Conservation (phyloP, 2,329 filamentous ascomycete species). For the Penicillium sp. region DNA sequence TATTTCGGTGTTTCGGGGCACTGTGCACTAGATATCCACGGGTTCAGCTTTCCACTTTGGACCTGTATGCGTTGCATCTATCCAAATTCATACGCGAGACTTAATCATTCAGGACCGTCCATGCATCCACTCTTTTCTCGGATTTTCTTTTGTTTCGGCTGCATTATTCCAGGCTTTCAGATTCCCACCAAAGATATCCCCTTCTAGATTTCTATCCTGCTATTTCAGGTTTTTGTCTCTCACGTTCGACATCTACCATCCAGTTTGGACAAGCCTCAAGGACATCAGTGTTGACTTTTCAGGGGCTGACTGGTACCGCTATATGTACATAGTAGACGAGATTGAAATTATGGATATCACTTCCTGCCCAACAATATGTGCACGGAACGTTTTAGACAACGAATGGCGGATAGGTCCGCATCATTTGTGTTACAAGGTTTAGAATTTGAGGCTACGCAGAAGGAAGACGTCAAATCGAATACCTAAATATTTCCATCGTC, state of each 20-base stretch:
- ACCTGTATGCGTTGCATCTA: not conserved
- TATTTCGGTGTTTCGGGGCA: constrained; percentile 2
- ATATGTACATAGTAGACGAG: not conserved
- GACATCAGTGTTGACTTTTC: not conserved
- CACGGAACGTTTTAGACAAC: not conserved
- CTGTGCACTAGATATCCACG: not conserved
- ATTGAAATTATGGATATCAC: not conserved
- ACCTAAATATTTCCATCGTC: constrained; percentile 38
- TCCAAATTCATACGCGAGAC: not conserved
- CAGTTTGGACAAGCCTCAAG: not conserved
- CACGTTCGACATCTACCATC: not conserved
- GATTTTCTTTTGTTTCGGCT: not conserved
- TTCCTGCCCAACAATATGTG: not conserved
- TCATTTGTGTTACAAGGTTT: not conserved
- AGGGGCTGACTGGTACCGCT: not conserved
- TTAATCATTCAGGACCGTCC: not conserved
- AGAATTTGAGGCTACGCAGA: not conserved
- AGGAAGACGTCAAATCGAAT: constrained; percentile 12
- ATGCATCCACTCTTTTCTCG: not conserved
- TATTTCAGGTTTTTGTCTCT: not conserved
- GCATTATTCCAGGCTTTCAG: not conserved
- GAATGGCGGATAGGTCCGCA: not conserved
- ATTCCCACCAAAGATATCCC: constrained; percentile 5
- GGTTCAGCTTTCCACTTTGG: not conserved
- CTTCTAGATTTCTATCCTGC: constrained; percentile 9